A percentile compares a stretch with the other conserved stretches of the same genome.
Conservation (phyloP, 1,139 yeast genomes). For the Nakaseomyces bracarensis region DNA sequence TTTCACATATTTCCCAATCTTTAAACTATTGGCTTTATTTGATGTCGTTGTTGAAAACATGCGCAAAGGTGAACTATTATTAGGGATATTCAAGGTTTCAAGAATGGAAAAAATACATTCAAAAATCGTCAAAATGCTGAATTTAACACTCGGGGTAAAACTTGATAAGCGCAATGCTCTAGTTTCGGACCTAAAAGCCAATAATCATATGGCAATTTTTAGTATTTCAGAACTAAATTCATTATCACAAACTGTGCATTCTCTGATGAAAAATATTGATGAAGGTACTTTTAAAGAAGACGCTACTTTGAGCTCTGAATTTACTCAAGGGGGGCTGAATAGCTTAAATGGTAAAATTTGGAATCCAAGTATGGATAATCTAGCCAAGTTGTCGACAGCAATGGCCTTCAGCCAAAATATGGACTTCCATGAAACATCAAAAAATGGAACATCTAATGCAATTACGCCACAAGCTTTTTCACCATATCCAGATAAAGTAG, state of each 20-base stretch:
- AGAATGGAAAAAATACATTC: constrained; percentile 14
- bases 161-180: constrained; percentile 15
- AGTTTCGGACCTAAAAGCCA: constrained; percentile 13
- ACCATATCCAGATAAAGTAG: not conserved
- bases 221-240: constrained; percentile 10
- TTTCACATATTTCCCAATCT: constrained; percentile 29
- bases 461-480: not conserved
- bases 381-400: constrained; percentile 18
- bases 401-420: constrained; percentile 16
- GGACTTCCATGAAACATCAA: constrained; percentile 10
- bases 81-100: constrained; percentile 19
- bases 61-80: constrained; percentile 24
- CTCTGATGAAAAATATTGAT: not conserved
- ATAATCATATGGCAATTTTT: constrained; percentile 1
- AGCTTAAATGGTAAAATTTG: not conserved
- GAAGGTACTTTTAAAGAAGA: constrained; percentile 1
- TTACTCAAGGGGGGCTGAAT: not conserved
- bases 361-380: constrained; percentile 11
- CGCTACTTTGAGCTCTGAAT: not conserved
- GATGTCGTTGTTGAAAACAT: constrained; percentile 25
- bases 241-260: not conserved
- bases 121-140: constrained; percentile 16
- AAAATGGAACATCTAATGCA: not conserved
- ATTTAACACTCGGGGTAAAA: constrained; percentile 17
- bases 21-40: constrained; percentile 28